Percentiles rank a stretch among this genome's conserved stretches.
Conservation (phyloP, 306 rosid species). For the Trifolium subterraneum region DNA sequence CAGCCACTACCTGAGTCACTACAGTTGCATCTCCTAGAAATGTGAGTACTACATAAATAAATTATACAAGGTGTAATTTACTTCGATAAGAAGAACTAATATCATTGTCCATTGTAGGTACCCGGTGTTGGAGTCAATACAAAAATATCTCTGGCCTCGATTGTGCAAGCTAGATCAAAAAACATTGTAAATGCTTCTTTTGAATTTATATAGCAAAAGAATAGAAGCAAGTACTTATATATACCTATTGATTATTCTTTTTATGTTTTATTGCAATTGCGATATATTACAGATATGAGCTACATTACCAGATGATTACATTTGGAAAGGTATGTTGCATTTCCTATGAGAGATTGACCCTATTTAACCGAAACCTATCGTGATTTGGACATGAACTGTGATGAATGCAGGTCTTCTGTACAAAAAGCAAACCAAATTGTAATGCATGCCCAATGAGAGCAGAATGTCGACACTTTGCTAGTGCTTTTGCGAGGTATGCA, state of each 20-base stretch:
- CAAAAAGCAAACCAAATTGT: slow-evolving; percentile 97
- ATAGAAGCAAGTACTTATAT: slow-evolving; percentile 1
- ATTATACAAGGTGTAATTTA: slow-evolving; percentile 26
- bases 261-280: slow-evolving; percentile 34
- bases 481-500: slow-evolving; percentile 95
- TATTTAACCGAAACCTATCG: slow-evolving; percentile 39
- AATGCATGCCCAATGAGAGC: slow-evolving; percentile 99
- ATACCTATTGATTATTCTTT: slow-evolving; percentile 21
- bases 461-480: slow-evolving; percentile 98
- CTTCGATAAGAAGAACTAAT: slow-evolving; percentile 40
- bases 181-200: slow-evolving; percentile 68
- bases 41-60: slow-evolving; percentile 64
- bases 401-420: slow-evolving; percentile 88
- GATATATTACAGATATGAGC: slow-evolving; percentile 79
- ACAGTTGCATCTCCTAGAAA: slow-evolving; percentile 96
- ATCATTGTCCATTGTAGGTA: slow-evolving; percentile 65
- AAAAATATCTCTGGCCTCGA: slow-evolving; percentile 98
- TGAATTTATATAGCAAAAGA: slow-evolving; percentile 27
- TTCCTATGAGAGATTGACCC: slow-evolving; percentile 25
- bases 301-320: slow-evolving; percentile 98
- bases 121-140: slow-evolving; percentile 94
- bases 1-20: slow-evolving; percentile 99
- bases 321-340: slow-evolving; percentile 86
- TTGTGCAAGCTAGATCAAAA: slow-evolving; percentile 98
- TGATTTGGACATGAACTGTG: slow-evolving; percentile 37